Evolutionary conservation across 176 grass and related monocot genomes (phyloP).

Genomic region (Stipa capillata): DNA sequence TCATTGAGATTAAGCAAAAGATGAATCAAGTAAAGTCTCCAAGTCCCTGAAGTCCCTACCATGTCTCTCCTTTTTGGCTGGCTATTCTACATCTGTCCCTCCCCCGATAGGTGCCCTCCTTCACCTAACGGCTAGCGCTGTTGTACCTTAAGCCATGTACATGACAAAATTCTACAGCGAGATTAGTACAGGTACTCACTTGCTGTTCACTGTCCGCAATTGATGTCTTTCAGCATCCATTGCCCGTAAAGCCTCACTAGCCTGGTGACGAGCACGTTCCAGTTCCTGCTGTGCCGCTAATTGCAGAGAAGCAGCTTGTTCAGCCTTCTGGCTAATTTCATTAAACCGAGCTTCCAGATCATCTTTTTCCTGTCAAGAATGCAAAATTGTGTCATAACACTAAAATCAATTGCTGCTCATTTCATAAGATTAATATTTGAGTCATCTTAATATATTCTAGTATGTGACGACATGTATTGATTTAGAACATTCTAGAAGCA

Average conservation of each 20-base stretch:
- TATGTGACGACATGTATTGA: not conserved
- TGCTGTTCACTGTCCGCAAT: conserved; percentile 69
- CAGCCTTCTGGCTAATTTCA: conserved; percentile 62
- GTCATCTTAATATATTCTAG: not conserved
- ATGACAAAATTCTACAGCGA: not conserved
- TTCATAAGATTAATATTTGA: conserved; percentile 3
- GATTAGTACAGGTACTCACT: conserved; percentile 45
- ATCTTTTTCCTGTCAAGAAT: conserved; percentile 89
- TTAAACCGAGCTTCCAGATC: conserved; percentile 76
- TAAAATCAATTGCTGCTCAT: not conserved
- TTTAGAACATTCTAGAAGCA: not conserved
- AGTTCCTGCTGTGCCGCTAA: conserved; percentile 67
- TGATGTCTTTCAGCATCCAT: conserved; percentile 94
- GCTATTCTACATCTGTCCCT: not conserved
- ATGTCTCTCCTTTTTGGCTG: not conserved
- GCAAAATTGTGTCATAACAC: not conserved
- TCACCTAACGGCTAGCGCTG: not conserved
- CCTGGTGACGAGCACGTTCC: conserved; percentile 77
- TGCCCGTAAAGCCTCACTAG: conserved; percentile 78
- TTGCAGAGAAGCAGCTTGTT: conserved; percentile 66
- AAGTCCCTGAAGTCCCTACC: not conserved
- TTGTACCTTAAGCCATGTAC: not conserved
- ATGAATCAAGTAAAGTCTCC: not conserved
- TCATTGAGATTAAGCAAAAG: not conserved
- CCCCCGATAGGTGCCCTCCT: not conserved